Conservation (phyloP, 805 yeast genomes). For the Komagataella pastoris region DNA sequence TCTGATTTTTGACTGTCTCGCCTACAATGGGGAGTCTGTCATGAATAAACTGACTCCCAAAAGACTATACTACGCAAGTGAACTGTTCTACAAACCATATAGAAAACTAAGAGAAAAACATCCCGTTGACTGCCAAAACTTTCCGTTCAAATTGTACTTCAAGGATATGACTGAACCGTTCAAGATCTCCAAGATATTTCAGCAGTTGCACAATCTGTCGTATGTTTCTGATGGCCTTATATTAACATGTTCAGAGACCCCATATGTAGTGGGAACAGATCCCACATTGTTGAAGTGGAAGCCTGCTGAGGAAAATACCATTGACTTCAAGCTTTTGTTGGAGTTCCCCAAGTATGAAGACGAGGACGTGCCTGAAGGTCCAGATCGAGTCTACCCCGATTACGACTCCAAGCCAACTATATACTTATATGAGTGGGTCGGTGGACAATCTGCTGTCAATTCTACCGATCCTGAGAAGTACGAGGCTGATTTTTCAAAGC, state of each 20-base stretch:
- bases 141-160: constrained; percentile 78
- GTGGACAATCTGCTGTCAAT: constrained; percentile 17
- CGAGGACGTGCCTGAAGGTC: constrained; percentile 49
- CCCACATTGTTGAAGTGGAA: constrained; percentile 86
- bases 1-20: constrained; percentile 84
- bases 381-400: constrained; percentile 59
- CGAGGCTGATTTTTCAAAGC: constrained; percentile 22
- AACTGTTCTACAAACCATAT: constrained; percentile 73
- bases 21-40: constrained; percentile 63
- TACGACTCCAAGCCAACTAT: constrained; percentile 72
- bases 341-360: constrained; percentile 48
- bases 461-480: constrained; percentile 14
- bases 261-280: constrained; percentile 85
- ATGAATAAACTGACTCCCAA: constrained; percentile 63
- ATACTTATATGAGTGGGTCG: constrained; percentile 68
- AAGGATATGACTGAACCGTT: constrained; percentile 82
- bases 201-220: constrained; percentile 56
- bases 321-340: constrained; percentile 69
- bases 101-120: constrained; percentile 49
- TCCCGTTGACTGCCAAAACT: constrained; percentile 62
- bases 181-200: constrained; percentile 62
- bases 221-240: constrained; percentile 92
- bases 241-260: constrained; percentile 81
- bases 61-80: constrained; percentile 77
- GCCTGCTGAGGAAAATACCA: constrained; percentile 89